Evolutionary conservation across 495 filamentous ascomycete species (phyloP).

Genomic region (Talaromyces thailandensis): DNA sequence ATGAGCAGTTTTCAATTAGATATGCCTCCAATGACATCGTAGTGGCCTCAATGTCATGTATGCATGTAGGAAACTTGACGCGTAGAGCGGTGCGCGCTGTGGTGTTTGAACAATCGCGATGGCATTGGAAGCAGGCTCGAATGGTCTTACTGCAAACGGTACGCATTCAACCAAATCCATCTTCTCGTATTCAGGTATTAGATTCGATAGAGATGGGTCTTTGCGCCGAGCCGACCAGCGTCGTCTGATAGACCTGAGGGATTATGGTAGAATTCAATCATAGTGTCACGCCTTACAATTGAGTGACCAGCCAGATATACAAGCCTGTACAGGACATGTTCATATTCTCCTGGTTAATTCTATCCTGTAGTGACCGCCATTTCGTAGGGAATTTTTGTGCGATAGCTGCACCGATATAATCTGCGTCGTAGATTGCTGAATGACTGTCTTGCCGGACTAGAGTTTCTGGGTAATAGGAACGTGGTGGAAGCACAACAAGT

Average conservation of each 20-base stretch:
- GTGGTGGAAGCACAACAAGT: slow-evolving; percentile 70
- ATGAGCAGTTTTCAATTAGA: slow-evolving; percentile 46
- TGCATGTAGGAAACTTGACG: slow-evolving; percentile 35
- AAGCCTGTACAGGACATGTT: slow-evolving; percentile 45
- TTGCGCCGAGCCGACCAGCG: slow-evolving; percentile 33
- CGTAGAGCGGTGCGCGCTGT: slow-evolving; percentile 40
- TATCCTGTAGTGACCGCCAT: slow-evolving; percentile 45
- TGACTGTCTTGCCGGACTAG: slow-evolving; percentile 57
- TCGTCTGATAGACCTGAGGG: slow-evolving; percentile 48
- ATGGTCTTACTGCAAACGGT: slow-evolving; percentile 37
- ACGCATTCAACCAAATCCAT: slow-evolving; percentile 50
- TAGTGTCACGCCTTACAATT: slow-evolving; percentile 54
- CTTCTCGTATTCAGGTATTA: slow-evolving; percentile 55
- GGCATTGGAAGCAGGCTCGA: slow-evolving; percentile 43
- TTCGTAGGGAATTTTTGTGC: slow-evolving; percentile 46
- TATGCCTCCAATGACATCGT: slow-evolving; percentile 47
- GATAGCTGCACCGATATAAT: slow-evolving; percentile 51
- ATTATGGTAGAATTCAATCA: slow-evolving; percentile 51
- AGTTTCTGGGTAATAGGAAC: slow-evolving; percentile 57
- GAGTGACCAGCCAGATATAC: slow-evolving; percentile 55
- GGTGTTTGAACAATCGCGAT: slow-evolving; percentile 39
- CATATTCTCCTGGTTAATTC: slow-evolving; percentile 52
- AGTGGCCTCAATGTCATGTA: slow-evolving; percentile 60
- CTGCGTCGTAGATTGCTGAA: slow-evolving; percentile 69
- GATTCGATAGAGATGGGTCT: slow-evolving; percentile 49